phyloP scores from a whole-genome alignment of 495 filamentous ascomycete species.

The Aspergillus sclerotiicarbonarius region DNA sequence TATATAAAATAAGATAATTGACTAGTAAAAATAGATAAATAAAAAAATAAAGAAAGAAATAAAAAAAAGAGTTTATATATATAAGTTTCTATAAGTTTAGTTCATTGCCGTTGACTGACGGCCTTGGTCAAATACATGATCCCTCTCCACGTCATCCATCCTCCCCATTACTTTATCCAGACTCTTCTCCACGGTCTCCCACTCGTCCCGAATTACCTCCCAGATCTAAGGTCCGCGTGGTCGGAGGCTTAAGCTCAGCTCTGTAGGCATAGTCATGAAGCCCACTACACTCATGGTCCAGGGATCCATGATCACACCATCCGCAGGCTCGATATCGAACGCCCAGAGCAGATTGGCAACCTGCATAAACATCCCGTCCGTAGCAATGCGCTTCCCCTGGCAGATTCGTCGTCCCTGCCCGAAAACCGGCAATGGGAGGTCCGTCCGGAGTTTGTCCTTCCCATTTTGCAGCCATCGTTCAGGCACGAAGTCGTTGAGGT shows the following conservation, averaged over 20 bases:
- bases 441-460: slow-evolving; percentile 17
- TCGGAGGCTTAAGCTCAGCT: slow-evolving; percentile 10
- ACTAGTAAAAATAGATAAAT: no score
- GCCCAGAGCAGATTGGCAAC: slow-evolving; percentile 30
- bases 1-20: no score
- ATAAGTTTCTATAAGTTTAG: no score
- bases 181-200: no score
- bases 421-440: slow-evolving; percentile 31
- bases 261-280: slow-evolving; percentile 28
- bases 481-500: slow-evolving; percentile 23
- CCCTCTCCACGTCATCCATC: no score
- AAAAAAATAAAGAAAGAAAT: no score
- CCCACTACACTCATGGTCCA: slow-evolving; percentile 31
- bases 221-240: no score
- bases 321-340: slow-evolving; percentile 24
- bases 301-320: slow-evolving; percentile 27
- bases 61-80: no score
- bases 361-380: slow-evolving; percentile 28
- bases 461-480: slow-evolving; percentile 23
- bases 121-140: no score
- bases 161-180: no score
- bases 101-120: no score
- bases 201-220: no score
- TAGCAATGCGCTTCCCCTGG: slow-evolving; percentile 30
- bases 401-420: slow-evolving; percentile 31